These are phyloP conservation scores for Aphanomyces euteiches DNA, from an alignment of 352 stramenopile genomes.

Conservation along the genomic window DNA sequence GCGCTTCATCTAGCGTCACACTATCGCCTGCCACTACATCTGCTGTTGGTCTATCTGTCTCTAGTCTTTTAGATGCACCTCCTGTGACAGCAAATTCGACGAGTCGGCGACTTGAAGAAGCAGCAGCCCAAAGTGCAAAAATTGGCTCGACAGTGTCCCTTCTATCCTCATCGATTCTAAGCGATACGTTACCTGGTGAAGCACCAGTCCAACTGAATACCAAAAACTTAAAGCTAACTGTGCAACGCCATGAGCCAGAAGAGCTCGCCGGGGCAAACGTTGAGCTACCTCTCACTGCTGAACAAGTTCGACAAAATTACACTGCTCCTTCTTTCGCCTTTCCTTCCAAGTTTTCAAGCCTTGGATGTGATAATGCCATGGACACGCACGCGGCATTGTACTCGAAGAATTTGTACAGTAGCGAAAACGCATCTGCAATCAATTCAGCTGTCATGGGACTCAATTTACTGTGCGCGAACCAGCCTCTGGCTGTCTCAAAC, in stretches of 20 bases:
- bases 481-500: not conserved
- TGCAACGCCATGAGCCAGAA: conserved; percentile 5
- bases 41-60: conserved; percentile 3
- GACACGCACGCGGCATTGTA: conserved; percentile 11
- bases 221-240: conserved; percentile 20
- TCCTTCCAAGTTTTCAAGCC: not conserved
- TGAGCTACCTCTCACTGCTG: not conserved
- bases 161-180: conserved; percentile 14
- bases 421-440: not conserved
- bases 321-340: conserved; percentile 13
- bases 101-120: not conserved
- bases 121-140: not conserved
- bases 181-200: conserved; percentile 3
- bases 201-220: conserved; percentile 10
- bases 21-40: not conserved
- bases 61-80: conserved; percentile 4
- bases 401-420: conserved; percentile 1
- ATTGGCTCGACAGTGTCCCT: conserved; percentile 1
- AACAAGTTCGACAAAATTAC: conserved; percentile 8
- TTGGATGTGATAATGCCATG: not conserved
- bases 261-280: not conserved
- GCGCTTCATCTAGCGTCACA: not conserved
- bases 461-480: not conserved
- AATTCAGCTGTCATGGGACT: conserved; percentile 14
- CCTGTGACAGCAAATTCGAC: not conserved